Conservation (phyloP, 331 rosid species). For the Pyrus hybrid region DNA sequence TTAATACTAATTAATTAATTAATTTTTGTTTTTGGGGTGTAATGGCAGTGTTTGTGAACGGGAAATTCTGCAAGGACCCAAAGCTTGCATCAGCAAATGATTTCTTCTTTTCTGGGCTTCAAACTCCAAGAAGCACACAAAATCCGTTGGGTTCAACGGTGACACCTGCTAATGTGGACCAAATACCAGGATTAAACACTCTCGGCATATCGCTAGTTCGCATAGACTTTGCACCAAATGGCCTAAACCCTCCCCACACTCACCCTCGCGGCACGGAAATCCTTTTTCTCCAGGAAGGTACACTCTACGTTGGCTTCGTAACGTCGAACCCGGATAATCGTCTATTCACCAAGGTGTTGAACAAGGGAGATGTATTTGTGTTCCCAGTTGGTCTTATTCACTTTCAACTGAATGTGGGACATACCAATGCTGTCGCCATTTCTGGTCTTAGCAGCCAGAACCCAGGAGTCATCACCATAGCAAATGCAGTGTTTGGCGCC, state of each 20-base stretch:
- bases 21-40: background rate
- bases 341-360: background rate
- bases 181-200: background rate
- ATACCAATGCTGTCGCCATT: background rate
- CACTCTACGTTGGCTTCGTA: background rate
- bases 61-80: conserved; percentile 2
- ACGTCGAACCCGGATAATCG: background rate
- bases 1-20: background rate
- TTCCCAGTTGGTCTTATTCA: background rate
- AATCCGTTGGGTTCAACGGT: background rate
- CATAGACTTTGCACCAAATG: background rate
- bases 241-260: conserved; percentile 1
- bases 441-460: background rate
- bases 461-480: background rate
- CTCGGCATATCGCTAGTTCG: background rate
- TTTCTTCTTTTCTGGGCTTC: background rate
- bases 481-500: background rate
- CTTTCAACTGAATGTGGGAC: background rate
- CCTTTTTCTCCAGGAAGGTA: background rate
- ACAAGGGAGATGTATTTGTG: background rate
- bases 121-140: background rate
- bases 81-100: background rate
- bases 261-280: background rate
- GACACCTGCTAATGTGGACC: background rate
- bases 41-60: background rate